These are phyloP conservation scores for Russula lepida DNA, from an alignment of 768 basidiomycete genomes.

Conservation along the genomic window DNA sequence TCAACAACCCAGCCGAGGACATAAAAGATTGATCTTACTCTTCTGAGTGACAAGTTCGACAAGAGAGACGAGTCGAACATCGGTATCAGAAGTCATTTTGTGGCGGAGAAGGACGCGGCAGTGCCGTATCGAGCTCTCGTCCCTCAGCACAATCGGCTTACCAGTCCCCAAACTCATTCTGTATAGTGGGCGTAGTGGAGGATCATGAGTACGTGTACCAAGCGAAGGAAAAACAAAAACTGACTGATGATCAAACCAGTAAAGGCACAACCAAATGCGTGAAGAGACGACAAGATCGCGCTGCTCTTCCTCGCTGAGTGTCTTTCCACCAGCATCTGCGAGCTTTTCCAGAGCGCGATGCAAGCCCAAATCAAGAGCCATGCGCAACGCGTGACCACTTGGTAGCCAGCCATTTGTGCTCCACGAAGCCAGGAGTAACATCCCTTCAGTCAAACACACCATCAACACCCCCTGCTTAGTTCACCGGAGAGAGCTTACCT, in stretches of 20 bases:
- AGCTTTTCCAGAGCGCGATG: constrained; percentile 90
- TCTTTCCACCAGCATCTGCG: constrained; percentile 60
- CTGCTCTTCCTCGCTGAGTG: constrained; percentile 73
- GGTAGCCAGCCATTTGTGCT: constrained; percentile 93
- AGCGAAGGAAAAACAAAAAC: constrained; percentile 26
- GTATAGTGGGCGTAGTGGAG: constrained; percentile 14
- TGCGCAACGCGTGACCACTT: constrained; percentile 91
- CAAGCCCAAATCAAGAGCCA: constrained; percentile 89
- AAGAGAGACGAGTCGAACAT: constrained; percentile 78
- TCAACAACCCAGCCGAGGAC: neutral
- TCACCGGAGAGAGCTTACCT: constrained; percentile 39
- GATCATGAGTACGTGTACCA: constrained; percentile 11
- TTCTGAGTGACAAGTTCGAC: constrained; percentile 89
- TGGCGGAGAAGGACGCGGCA: constrained; percentile 76
- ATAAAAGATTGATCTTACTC: constrained; percentile 41
- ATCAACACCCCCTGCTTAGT: neutral
- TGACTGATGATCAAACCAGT: constrained; percentile 95
- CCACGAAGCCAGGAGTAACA: constrained; percentile 89
- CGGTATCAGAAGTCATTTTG: constrained; percentile 83
- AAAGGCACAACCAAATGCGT: constrained; percentile 88
- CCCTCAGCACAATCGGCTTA: constrained; percentile 80
- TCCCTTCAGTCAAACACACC: constrained; percentile 42
- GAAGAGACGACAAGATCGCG: constrained; percentile 86
- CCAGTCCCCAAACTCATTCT: constrained; percentile 92
- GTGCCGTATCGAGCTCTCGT: constrained; percentile 80